phyloP scores from a whole-genome alignment of 1,284 basidiomycete species.

The Cerrena zonata region DNA sequence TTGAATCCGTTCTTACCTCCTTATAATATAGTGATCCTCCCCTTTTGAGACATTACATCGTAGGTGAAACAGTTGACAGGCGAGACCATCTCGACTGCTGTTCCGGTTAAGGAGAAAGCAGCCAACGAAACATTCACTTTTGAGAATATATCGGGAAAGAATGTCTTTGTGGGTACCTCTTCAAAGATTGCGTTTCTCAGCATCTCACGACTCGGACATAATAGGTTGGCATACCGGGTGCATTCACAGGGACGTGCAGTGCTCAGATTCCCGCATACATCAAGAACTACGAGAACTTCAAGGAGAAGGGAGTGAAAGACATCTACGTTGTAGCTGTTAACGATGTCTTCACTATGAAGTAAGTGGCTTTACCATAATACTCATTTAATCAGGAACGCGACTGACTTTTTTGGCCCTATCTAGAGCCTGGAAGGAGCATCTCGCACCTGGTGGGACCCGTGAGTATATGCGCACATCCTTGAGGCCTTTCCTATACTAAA shows the following conservation, averaged over 20 bases:
- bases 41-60: too few species aligned
- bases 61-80: constrained; percentile 9
- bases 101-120: constrained; percentile 54
- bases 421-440: constrained; percentile 68
- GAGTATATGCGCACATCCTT: constrained; percentile 19
- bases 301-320: constrained; percentile 61
- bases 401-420: constrained; percentile 5
- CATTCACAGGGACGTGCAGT: constrained; percentile 52
- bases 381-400: not conserved
- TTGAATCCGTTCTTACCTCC: too few species aligned
- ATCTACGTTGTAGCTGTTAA: constrained; percentile 70
- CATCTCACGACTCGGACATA: not conserved
- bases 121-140: constrained; percentile 46
- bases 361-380: constrained; percentile 13
- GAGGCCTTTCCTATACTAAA: not conserved
- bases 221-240: constrained; percentile 56
- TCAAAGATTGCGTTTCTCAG: not conserved
- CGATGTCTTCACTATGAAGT: constrained; percentile 65
- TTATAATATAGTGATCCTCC: too few species aligned
- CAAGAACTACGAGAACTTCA: constrained; percentile 54
- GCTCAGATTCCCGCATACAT: constrained; percentile 64
- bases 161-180: constrained; percentile 48
- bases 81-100: constrained; percentile 29
- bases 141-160: constrained; percentile 53
- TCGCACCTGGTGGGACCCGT: constrained; percentile 52